Evolutionary conservation across 495 filamentous ascomycete species (phyloP).

Genomic region (Penicillium ucsense): DNA sequence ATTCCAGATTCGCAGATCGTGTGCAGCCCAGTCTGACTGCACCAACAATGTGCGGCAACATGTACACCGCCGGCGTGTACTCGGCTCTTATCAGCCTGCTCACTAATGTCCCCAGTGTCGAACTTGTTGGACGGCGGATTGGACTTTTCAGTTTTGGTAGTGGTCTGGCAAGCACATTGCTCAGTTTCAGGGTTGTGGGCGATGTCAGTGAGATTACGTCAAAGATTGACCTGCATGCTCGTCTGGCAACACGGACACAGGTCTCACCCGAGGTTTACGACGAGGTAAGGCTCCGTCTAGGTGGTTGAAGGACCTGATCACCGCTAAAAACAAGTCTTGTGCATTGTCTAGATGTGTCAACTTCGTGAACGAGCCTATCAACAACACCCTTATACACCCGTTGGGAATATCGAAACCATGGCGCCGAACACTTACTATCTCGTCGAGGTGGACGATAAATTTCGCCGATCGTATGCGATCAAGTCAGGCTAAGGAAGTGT

Average conservation of each 20-base stretch:
- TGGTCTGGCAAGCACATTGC: slow-evolving; percentile 69
- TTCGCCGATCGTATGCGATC: slow-evolving; percentile 62
- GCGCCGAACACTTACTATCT: slow-evolving; percentile 68
- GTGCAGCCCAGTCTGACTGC: slow-evolving; percentile 6
- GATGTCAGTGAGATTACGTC: slow-evolving; percentile 54
- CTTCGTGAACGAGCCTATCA: slow-evolving; percentile 75
- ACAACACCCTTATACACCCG: slow-evolving; percentile 63
- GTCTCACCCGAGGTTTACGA: slow-evolving; percentile 73
- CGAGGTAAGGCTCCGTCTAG: slow-evolving; percentile 38
- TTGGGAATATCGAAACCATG: slow-evolving; percentile 56
- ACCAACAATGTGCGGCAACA: slow-evolving; percentile 8
- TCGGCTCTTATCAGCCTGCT: slow-evolving; percentile 4
- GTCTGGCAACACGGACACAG: slow-evolving; percentile 49
- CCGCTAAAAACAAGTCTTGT: too few species aligned
- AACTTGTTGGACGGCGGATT: slow-evolving; percentile 63
- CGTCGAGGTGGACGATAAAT: slow-evolving; percentile 69
- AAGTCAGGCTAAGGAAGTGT: slow-evolving; percentile 26
- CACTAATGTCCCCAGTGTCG: slow-evolving; percentile 30
- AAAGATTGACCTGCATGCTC: slow-evolving; percentile 57
- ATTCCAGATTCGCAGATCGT: not conserved
- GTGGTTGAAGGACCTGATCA: too few species aligned
- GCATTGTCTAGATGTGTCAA: slow-evolving; percentile 57
- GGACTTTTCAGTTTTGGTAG: slow-evolving; percentile 81
- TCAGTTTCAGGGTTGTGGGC: slow-evolving; percentile 63
- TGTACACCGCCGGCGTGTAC: slow-evolving; percentile 11